phyloP scores from a whole-genome alignment of 2,329 filamentous ascomycete species.

The Fusarium tjaetaba region DNA sequence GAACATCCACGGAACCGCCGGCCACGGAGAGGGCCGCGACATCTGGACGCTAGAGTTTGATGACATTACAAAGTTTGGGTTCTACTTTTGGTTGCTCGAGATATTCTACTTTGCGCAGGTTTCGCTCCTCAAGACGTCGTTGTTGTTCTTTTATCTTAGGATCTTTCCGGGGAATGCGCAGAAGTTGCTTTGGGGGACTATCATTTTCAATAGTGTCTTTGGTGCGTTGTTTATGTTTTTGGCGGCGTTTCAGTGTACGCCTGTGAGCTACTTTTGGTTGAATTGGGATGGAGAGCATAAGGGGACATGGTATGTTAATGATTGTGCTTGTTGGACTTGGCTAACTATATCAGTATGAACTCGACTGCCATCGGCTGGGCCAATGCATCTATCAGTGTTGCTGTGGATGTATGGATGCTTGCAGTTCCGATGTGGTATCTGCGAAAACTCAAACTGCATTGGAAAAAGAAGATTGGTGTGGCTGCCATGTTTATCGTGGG shows the following conservation, averaged over 20 bases:
- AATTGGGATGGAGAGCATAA: constrained; percentile 53
- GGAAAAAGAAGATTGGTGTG: constrained; percentile 56
- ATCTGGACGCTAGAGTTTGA: constrained; percentile 46
- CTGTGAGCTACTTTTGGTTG: constrained; percentile 53
- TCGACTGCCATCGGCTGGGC: constrained; percentile 53
- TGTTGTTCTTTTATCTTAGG: constrained; percentile 55
- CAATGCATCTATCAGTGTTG: constrained; percentile 54
- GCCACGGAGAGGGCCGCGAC: constrained; percentile 47
- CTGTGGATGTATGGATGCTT: constrained; percentile 56
- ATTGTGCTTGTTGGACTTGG: rapidly evolving
- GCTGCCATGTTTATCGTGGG: constrained; percentile 57
- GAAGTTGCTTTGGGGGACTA: constrained; percentile 47
- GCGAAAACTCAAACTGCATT: constrained; percentile 46
- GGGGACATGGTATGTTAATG: constrained; percentile 49
- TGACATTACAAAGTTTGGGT: constrained; percentile 40
- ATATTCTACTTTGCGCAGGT: constrained; percentile 53
- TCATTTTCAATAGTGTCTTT: constrained; percentile 45
- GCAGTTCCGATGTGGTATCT: constrained; percentile 53
- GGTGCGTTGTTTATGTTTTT: constrained; percentile 48
- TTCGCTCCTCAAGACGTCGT: constrained; percentile 52
- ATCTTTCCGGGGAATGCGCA: constrained; percentile 50
- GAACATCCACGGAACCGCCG: constrained; percentile 34
- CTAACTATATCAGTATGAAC: constrained; percentile 43
- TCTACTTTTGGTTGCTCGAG: constrained; percentile 48
- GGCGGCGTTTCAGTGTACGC: constrained; percentile 52